Conservation (phyloP, 345 rosid genomes). For the Murraya paniculata region DNA sequence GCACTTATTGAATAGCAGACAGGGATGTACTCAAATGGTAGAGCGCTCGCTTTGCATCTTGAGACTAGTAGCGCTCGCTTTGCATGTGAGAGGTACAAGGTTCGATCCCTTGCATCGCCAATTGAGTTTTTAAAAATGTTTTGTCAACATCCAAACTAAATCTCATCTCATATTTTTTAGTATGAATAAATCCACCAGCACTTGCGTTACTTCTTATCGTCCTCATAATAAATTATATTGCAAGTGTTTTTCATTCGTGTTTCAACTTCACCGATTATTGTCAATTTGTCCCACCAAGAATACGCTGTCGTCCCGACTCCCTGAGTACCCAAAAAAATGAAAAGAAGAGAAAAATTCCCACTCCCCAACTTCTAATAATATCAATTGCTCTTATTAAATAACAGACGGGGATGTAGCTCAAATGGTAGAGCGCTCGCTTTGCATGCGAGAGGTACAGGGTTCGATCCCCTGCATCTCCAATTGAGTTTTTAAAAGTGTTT, state of each 20-base stretch:
- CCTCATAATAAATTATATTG: neutral
- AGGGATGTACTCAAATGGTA: neutral
- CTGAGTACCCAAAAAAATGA: too few species aligned
- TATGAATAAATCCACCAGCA: neutral
- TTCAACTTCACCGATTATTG: too few species aligned
- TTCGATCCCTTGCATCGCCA: too few species aligned
- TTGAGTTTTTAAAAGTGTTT: too few species aligned
- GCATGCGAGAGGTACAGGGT: slow-evolving; percentile 92
- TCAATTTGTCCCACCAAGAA: too few species aligned
- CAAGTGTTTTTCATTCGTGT: neutral
- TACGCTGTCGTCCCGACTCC: too few species aligned
- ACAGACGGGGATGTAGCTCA: slow-evolving; percentile 73
- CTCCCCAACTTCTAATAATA: too few species aligned
- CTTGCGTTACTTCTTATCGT: neutral
- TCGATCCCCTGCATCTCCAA: slow-evolving; percentile 91
- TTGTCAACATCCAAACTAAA: neutral
- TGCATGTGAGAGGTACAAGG: too few species aligned
- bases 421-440: slow-evolving; percentile 92
- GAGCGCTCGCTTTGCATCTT: neutral
- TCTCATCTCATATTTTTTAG: neutral
- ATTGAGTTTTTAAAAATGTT: too few species aligned
- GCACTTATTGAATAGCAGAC: too few species aligned
- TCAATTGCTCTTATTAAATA: fast-evolving
- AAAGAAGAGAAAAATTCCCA: too few species aligned
- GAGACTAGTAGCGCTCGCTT: too few species aligned